phyloP scores from a whole-genome alignment of 2,329 filamentous ascomycete species.

The Xylariaceae sp. region DNA sequence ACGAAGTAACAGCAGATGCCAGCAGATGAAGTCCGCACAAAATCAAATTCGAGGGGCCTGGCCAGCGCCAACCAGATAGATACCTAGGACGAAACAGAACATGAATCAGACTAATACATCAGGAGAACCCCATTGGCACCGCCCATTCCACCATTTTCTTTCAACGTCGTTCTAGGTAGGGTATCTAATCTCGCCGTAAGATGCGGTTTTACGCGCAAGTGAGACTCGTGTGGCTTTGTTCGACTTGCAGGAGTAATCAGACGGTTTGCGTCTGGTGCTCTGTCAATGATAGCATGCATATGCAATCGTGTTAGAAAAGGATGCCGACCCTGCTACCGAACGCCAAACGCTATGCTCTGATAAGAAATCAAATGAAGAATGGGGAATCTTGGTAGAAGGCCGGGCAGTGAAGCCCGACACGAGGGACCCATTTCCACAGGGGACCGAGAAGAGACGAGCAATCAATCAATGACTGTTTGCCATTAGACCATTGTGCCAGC shows the following conservation, averaged over 20 bases:
- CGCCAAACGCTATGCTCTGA: constrained; percentile 35
- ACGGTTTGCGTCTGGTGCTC: constrained; percentile 1
- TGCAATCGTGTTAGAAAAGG: constrained; percentile 15
- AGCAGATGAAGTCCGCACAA: constrained; percentile 6
- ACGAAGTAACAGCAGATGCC: background rate
- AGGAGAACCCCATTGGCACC: background rate
- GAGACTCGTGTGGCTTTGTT: constrained; percentile 1
- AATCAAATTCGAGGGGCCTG: constrained; percentile 4
- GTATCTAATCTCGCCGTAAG: background rate
- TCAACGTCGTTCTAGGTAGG: constrained; percentile 2
- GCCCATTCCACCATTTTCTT: background rate
- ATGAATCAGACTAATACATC: background rate
- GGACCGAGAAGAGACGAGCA: constrained; percentile 9
- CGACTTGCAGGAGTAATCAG: constrained; percentile 2
- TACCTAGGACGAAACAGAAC: background rate
- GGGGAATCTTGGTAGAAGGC: constrained; percentile 21
- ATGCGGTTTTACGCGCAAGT: background rate
- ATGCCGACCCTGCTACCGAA: constrained; percentile 25
- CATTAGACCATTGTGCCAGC: constrained; percentile 47
- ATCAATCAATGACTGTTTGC: constrained; percentile 8
- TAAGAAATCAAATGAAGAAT: constrained; percentile 23
- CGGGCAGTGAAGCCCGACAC: constrained; percentile 13
- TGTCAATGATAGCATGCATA: constrained; percentile 19
- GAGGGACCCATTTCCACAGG: constrained; percentile 15
- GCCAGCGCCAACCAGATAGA: background rate